Conservation (phyloP, 176 grass and related monocot genomes). For the Carex myosuroides region DNA sequence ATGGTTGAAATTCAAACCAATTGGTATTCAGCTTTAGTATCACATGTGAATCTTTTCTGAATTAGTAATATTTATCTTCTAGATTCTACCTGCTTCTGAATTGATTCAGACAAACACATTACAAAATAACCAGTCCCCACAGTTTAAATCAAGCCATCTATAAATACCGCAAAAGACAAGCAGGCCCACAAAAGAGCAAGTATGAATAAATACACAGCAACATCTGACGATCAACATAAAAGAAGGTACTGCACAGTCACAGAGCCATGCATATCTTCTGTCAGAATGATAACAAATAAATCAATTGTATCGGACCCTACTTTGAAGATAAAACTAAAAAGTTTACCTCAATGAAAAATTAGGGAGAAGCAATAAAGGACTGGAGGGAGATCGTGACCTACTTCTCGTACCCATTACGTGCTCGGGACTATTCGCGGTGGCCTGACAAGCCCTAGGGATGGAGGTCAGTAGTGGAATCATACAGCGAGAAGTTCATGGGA, state of each 20-base stretch:
- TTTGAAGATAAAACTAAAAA: not conserved
- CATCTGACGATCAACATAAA: not conserved
- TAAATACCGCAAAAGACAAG: not conserved
- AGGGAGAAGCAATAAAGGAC: constrained; percentile 39
- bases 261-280: not conserved
- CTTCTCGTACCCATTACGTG: constrained; percentile 27
- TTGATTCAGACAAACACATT: not conserved
- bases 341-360: not conserved
- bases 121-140: not conserved
- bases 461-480: constrained; percentile 22
- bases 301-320: not conserved
- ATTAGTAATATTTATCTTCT: not conserved
- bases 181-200: not conserved
- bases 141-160: not conserved
- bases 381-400: constrained; percentile 43
- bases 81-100: not conserved
- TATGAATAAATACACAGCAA: not conserved
- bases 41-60: not conserved
- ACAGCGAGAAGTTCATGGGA: constrained; percentile 41
- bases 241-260: not conserved
- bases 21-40: not conserved
- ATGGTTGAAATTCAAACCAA: not conserved
- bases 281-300: not conserved
- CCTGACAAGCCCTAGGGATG: constrained; percentile 37
- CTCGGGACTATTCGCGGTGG: constrained; percentile 34